Base-by-base conservation (phyloP, 192 early-diverging fungal genomes). In the Rhizoclosmatium globosum region DNA sequence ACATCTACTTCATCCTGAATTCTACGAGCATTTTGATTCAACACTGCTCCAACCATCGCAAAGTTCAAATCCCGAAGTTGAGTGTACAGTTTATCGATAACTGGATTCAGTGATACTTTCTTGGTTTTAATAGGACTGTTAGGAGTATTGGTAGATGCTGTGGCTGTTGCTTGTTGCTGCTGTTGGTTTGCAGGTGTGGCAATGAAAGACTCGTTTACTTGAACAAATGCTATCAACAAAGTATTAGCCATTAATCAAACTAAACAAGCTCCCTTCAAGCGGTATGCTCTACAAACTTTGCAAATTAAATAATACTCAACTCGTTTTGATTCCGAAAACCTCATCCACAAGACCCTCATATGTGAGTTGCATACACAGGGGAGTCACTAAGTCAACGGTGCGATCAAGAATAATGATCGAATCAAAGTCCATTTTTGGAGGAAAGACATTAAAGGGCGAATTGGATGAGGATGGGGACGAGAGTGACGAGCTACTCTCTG, bases 281-380 rank as follows among this genome's bases (percentile, higher is more conserved):
- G 31, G 0, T 31, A 93, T 0, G 92, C 93, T 92, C 66, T 43
- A 50, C 38, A 4, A 58, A n/a, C 2, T 43, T 15, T 76, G 64
- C 62, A 43, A 74, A 81, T 62, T 43, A 19, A 44, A 73, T 77
- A 9, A 56, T 7, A 44, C 9, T 83, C 89, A 78, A 94, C 93
- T 84, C 77, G 84, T 86, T 42, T 84, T 82, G 48, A 99, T 97
- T 4, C 93, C 92, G 77, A 94, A 96, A 7, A 94, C 88, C 82
- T 99, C 98, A 83, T 98, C 97, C 74, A 99, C 92, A 31, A 99
- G 85, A 3, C 98, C 98, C 85, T 98, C 95, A 82, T 98, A 99
- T 0, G 98, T 98, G 71, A 98, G 86, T 81, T 97, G 95, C 0
- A 96, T 99, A 77, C 95, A 93, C 45, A 99, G 83, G 7, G 96